A percentile compares a stretch with the other conserved stretches of the same genome.
These are phyloP conservation scores for Kazachstania sp. DNA, from an alignment of 1,139 yeast species.

Conservation along the genomic window DNA sequence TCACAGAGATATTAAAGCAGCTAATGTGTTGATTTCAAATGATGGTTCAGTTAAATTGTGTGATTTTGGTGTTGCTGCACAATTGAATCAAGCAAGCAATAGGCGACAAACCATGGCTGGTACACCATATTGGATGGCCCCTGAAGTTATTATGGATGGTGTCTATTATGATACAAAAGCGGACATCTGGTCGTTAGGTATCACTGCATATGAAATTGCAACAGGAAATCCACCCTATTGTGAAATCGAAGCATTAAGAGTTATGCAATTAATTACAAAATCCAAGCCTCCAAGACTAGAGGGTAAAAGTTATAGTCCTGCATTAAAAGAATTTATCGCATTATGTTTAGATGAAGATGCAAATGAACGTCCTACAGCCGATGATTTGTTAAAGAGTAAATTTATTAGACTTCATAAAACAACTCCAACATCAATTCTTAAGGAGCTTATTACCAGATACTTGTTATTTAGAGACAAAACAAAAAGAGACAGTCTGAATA, in stretches of 20 bases:
- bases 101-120: slow-evolving; percentile 96
- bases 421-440: slow-evolving; percentile 51
- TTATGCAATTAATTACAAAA: slow-evolving; percentile 87
- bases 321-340: slow-evolving; percentile 81
- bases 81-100: slow-evolving; percentile 63
- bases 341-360: slow-evolving; percentile 91
- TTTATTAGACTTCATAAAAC: slow-evolving; percentile 57
- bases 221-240: slow-evolving; percentile 98
- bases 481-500: slow-evolving; percentile 37
- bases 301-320: slow-evolving; percentile 71
- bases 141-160: slow-evolving; percentile 94
- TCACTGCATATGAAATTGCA: slow-evolving; percentile 87
- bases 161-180: slow-evolving; percentile 77
- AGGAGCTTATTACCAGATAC: slow-evolving; percentile 75
- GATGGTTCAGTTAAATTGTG: slow-evolving; percentile 88
- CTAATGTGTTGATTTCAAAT: slow-evolving; percentile 80
- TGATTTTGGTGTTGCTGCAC: slow-evolving; percentile 98
- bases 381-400: slow-evolving; percentile 66
- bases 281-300: slow-evolving; percentile 92
- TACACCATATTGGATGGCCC: slow-evolving; percentile 99
- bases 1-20: slow-evolving; percentile 94
- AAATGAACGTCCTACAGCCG: slow-evolving; percentile 79
- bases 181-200: slow-evolving; percentile 91
- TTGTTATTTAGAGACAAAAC: slow-evolving; percentile 66
- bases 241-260: slow-evolving; percentile 90